Percentiles rank a stretch among this genome's conserved stretches.
phyloP scores from a whole-genome alignment of 1,139 yeast genomes.

The Blastobotrys aristatus region DNA sequence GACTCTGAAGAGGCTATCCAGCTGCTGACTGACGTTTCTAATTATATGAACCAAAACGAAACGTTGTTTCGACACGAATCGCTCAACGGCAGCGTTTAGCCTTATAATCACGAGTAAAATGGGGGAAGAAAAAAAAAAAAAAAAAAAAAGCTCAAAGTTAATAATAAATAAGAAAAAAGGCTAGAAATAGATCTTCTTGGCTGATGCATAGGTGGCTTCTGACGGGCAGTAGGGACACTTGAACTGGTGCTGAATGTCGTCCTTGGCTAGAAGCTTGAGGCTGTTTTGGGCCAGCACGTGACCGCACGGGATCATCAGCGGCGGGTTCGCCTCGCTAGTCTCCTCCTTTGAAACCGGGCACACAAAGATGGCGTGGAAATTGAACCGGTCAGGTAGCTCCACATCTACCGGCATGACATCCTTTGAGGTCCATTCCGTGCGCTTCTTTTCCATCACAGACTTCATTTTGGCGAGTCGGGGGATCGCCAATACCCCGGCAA shows the following conservation, averaged over 20 bases:
- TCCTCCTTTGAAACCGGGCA: conserved; percentile 92
- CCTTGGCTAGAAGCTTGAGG: conserved; percentile 38
- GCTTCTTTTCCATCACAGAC: conserved; percentile 43
- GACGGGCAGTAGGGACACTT: conserved; percentile 69
- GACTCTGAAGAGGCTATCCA: conserved; percentile 3
- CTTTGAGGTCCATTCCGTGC: conserved; percentile 52
- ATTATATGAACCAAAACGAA: conserved; percentile 9
- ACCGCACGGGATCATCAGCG: conserved; percentile 59
- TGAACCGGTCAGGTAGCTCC: conserved; percentile 46
- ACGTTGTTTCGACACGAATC: conserved; percentile 3
- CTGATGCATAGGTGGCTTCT: conserved; percentile 30
- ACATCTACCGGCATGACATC: conserved; percentile 60
- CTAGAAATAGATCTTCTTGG: conserved; percentile 30
- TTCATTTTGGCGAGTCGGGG: conserved; percentile 68
- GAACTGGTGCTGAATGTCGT: conserved; percentile 37
- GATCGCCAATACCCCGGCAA: conserved; percentile 68
- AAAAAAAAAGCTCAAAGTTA: too few species aligned
- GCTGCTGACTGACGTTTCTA: conserved; percentile 2
- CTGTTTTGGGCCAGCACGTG: conserved; percentile 55
- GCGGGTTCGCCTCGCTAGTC: conserved; percentile 54
- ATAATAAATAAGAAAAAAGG: not conserved
- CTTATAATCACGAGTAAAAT: not conserved
- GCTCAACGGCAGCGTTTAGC: too few species aligned
- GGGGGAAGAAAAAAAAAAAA: not conserved
- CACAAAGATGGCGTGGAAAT: conserved; percentile 79